Evolutionary conservation across 371 early-diverging fungal species (phyloP).

Genomic region (Mucor saturninus): DNA sequence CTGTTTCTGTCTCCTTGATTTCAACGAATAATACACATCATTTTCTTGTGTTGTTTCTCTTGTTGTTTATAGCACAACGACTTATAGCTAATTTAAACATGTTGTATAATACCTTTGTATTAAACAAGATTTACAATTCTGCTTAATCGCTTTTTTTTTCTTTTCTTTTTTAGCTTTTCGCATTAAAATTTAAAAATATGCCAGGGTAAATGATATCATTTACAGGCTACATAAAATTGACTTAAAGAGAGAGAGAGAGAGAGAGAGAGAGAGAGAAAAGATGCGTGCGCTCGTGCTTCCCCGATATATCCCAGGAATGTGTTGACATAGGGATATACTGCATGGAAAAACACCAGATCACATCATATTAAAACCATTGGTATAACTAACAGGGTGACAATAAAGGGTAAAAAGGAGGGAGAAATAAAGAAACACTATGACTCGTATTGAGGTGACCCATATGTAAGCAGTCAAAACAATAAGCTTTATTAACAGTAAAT

Average conservation of each 20-base stretch:
- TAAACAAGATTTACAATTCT: no score
- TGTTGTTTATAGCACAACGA: neutral
- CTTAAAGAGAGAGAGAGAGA: neutral
- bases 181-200: no score
- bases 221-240: neutral
- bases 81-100: no score
- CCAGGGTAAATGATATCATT: neutral
- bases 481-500: slow-evolving; percentile 1
- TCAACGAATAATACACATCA: neutral
- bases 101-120: neutral
- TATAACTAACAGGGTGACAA: neutral
- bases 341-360: slow-evolving; percentile 9
- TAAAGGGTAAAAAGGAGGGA: slow-evolving; percentile 1
- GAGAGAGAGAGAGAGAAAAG: neutral
- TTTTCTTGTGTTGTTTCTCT: neutral
- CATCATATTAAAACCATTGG: slow-evolving; percentile 5
- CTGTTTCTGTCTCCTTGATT: neutral
- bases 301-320: slow-evolving; percentile 27
- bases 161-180: neutral
- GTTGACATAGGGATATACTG: slow-evolving; percentile 18
- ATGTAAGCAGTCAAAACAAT: neutral
- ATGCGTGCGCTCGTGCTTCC: slow-evolving; percentile 32
- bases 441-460: neutral
- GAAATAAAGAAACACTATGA: neutral
- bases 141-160: neutral